Conservation (phyloP, 495 filamentous ascomycete species). For the Tuber brumale region DNA sequence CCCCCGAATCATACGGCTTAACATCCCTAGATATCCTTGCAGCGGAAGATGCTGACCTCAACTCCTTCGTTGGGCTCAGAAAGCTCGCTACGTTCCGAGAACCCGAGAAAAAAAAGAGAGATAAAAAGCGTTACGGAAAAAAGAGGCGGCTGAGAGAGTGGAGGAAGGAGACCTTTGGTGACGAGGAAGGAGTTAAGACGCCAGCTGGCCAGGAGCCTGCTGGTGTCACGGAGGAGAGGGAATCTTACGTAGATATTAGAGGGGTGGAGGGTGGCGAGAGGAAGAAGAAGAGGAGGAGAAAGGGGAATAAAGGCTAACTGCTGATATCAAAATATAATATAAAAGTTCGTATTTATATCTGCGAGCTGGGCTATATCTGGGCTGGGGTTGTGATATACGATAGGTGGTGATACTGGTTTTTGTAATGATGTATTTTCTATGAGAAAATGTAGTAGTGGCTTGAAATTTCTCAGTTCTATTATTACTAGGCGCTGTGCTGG, state of each 20-base stretch:
- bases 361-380: neutral
- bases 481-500: too few relatives aligned
- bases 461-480: neutral
- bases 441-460: neutral
- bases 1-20: slow-evolving; percentile 79
- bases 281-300: slow-evolving; percentile 42
- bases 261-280: slow-evolving; percentile 27
- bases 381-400: neutral
- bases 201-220: slow-evolving; percentile 40
- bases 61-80: slow-evolving; percentile 87
- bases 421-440: neutral
- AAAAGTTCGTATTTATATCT: neutral
- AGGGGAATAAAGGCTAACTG: slow-evolving; percentile 29
- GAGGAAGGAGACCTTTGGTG: slow-evolving; percentile 87
- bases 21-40: slow-evolving; percentile 85
- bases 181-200: slow-evolving; percentile 52
- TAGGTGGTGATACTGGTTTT: neutral
- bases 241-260: slow-evolving; percentile 13
- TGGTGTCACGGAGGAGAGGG: slow-evolving; percentile 11
- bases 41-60: slow-evolving; percentile 75
- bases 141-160: slow-evolving; percentile 83
- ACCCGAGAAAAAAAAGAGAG: slow-evolving; percentile 74
- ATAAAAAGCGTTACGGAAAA: slow-evolving; percentile 82
- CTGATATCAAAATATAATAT: neutral
- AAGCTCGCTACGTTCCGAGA: slow-evolving; percentile 88